Evolutionary conservation across 2,329 filamentous ascomycete genomes (phyloP).

Genomic region (Ascochyta fabae): DNA sequence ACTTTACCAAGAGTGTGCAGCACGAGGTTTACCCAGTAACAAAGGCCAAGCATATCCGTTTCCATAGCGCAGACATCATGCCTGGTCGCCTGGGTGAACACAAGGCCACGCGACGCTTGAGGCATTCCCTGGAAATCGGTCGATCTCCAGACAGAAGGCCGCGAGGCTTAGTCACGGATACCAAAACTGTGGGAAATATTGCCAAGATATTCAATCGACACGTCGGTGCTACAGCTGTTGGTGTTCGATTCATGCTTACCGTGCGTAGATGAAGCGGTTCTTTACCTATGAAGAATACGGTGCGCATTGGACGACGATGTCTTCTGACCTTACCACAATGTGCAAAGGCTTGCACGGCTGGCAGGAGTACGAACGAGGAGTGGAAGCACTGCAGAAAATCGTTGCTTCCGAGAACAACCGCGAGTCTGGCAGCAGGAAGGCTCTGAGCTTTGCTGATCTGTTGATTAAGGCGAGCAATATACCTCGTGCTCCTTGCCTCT

Average conservation of each 20-base stretch:
- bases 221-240: constrained; percentile 45
- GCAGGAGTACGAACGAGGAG: constrained; percentile 81
- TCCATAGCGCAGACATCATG: constrained; percentile 56
- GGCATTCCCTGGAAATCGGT: constrained; percentile 56
- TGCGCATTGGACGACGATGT: constrained; percentile 85
- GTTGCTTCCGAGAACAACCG: constrained; percentile 72
- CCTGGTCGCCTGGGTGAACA: constrained; percentile 47
- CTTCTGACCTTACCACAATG: constrained; percentile 74
- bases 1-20: constrained; percentile 49
- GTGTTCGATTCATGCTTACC: constrained; percentile 38
- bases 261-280: constrained; percentile 74
- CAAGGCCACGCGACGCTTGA: constrained; percentile 43
- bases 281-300: constrained; percentile 91
- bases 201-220: constrained; percentile 61
- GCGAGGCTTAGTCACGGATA: constrained; percentile 55
- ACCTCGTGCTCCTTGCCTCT: background rate
- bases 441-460: constrained; percentile 82
- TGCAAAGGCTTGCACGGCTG: constrained; percentile 74
- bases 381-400: constrained; percentile 81
- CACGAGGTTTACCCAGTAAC: constrained; percentile 43
- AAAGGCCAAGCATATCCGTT: constrained; percentile 54
- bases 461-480: constrained; percentile 76
- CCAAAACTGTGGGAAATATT: constrained; percentile 61
- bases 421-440: constrained; percentile 70
- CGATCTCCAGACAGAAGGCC: constrained; percentile 49